Evolutionary conservation across 805 yeast genomes (phyloP), one percentile per base, ranked within the genome.

Genomic region (Barnettozyma salicaria): DNA sequence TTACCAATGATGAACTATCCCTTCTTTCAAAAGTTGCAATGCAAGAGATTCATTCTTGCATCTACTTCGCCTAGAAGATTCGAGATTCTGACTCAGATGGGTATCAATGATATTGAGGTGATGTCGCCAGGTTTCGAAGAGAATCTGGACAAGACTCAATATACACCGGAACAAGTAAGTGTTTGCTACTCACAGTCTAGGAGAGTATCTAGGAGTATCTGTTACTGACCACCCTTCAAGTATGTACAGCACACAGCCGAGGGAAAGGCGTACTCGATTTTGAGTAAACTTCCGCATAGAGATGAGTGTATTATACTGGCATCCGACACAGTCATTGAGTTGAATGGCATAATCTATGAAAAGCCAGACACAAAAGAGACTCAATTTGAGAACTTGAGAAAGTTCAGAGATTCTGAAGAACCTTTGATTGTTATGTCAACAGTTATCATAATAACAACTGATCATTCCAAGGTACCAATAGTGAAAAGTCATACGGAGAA

Each of bases 61-160:
- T 86, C 96, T 3, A 72, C 83, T 1, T 89, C 97, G 0, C 90
- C 94, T 3, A 68, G 96, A 42, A 64, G 98, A 40, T 60, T 64
- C 37, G 85, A 84, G 39, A 80, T 92, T n/a, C 51, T 92, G 20
- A 52, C 58, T 5, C 76, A 80, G 47, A 56, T 82, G 55, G 80
- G 80, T 0, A 58, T 82, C 25, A 33, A 55, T 0, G 53, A 72
- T 7, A 49, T 68, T 10, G 60, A 58, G 19, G 63, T 82, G 0
- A 57, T 72, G 11, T 75, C 78, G 14, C 83, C 96, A 1, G 63
- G 73, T 8, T 90, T 87, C 52, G 81, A 76, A 36, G 98, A 90
- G 56, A 67, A 89, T 55, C 63, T 92, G 27, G 65, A 73, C 40
- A 87, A 88, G 51, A 42, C 54, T 1, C 52, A 59, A 3, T 54